These are phyloP conservation scores for Leersia perrieri DNA, from an alignment of 176 grass and related monocot genomes.

Conservation along the genomic window DNA sequence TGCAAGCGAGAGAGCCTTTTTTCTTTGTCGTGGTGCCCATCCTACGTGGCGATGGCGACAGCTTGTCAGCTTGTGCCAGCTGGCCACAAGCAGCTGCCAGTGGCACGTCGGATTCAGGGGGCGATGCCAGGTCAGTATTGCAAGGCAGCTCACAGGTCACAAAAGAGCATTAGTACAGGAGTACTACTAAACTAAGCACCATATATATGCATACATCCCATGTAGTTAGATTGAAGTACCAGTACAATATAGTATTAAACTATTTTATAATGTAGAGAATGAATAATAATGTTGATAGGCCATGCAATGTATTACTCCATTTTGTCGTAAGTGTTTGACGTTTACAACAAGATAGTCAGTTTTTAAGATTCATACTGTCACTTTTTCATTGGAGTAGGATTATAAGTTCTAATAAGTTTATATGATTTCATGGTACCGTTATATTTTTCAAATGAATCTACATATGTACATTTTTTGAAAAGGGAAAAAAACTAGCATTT, in stretches of 20 bases:
- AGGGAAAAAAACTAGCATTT: no score
- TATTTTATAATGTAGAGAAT: background rate
- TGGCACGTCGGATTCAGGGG: constrained; percentile 62
- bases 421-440: no score
- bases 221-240: background rate
- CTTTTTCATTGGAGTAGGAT: no score
- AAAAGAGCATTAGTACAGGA: background rate
- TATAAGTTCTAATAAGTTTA: no score
- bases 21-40: background rate
- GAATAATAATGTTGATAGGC: background rate
- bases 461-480: no score
- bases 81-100: constrained; percentile 7
- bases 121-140: constrained; percentile 51
- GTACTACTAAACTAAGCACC: background rate
- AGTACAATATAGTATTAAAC: background rate
- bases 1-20: background rate
- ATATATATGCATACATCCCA: background rate
- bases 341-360: no score
- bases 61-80: constrained; percentile 27
- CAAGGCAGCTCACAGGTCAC: constrained; percentile 7
- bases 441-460: no score
- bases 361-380: no score
- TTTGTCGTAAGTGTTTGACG: no score
- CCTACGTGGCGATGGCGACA: constrained; percentile 41
- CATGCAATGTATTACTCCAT: background rate